These are phyloP conservation scores for Penicillium palitans DNA, from an alignment of 2,329 filamentous ascomycete species.

Conservation along the genomic window DNA sequence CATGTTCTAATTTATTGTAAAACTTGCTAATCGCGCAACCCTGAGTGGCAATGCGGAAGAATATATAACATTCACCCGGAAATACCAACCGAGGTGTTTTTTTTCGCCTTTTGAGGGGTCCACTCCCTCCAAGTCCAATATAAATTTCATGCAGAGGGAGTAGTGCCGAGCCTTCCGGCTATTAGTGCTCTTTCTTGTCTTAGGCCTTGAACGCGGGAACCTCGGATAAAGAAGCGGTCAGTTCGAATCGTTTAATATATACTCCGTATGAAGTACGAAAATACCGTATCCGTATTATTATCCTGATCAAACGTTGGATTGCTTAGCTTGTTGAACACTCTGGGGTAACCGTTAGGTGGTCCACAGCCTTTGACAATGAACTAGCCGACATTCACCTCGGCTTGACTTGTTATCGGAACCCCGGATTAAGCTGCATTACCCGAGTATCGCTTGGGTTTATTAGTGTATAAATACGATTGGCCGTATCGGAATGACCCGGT, in stretches of 20 bases:
- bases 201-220: not conserved
- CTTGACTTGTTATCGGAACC: not conserved
- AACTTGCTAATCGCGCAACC: constrained; percentile 6
- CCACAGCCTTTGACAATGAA: not conserved
- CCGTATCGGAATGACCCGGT: not conserved
- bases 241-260: not conserved
- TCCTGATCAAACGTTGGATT: not conserved
- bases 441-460: not conserved
- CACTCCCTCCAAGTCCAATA: constrained; percentile 5
- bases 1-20: not conserved
- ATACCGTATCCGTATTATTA: not conserved
- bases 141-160: constrained; percentile 11
- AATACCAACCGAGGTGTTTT: not conserved
- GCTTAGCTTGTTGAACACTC: constrained; percentile 6
- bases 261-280: too few relatives aligned
- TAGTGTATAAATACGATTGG: not conserved
- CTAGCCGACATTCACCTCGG: not conserved
- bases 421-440: not conserved
- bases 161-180: constrained; percentile 3
- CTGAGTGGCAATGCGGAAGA: constrained; percentile 10
- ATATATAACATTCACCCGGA: not conserved
- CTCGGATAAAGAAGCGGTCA: constrained; percentile 7
- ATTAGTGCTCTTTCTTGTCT: not conserved
- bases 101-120: not conserved
- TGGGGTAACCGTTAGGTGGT: constrained; percentile 8